Evolutionary conservation across 805 yeast genomes (phyloP), one percentile per base, ranked within the genome.

Genomic region (Wickerhamiella sergipiensis): DNA sequence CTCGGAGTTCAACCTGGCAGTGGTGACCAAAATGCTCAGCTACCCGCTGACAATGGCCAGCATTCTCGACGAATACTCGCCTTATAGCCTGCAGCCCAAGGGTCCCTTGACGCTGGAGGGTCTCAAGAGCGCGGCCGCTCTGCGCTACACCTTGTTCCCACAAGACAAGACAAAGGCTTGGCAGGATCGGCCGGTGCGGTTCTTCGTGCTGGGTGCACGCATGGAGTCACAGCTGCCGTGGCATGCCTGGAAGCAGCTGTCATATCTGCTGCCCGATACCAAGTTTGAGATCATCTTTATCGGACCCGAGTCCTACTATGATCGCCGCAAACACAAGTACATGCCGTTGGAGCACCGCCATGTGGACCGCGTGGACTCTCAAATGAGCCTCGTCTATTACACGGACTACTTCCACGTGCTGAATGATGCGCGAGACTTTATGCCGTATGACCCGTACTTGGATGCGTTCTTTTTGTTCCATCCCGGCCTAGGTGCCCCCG

Each of bases 401-500:
- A 87, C 97, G 1, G 84, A 85, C 60, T 89, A 83, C 67, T 92
- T 92, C 79, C 87, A 88, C 63, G 90, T 84, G 40, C 74, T 84
- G 54, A 95, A 92, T 68, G 88, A 88, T 61, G 81, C 86, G 47
- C 92, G 89, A 61, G 97, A 90, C 68, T 85, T 92, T 66, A 86
- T 87, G 80, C 98, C 98, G 5, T 92, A 89, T 66, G 98, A 92
- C 66, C 98, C 99, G 45, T 92, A 90, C 67, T 76, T 86, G 64
- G 98, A 92, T 65, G 79, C 80, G 24, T 92, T 92, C 68, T 88
- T 87, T 76, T 74, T 85, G 49, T 92, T 90, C 83, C 97, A 90
- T 66, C 97, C 98, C 2, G 96, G 96, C 42, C 78, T 88, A 62
- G 81, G 86, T 18, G 83, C 92, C 7, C 84, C 85, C 13, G 95